Evolutionary conservation across 352 stramenopile genomes (phyloP), one percentile per base, ranked within the genome.

Genomic region (Globisporangium cylindrosporum): DNA sequence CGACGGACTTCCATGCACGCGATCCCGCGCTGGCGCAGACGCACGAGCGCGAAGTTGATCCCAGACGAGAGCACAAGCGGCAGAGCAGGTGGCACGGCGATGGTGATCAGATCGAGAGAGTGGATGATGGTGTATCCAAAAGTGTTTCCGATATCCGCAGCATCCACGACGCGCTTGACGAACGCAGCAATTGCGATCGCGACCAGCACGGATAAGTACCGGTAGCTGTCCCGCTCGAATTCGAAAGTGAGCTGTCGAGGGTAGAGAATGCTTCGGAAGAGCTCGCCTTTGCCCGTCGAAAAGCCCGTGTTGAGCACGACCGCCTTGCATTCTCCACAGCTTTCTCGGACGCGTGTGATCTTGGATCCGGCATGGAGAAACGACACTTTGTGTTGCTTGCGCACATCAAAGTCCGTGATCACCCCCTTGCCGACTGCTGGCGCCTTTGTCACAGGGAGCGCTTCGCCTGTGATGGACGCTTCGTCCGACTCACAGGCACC

Each of bases 381-480:
- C 34, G 69, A 84, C 60, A 80, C 75, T 25, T 85, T 83, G 24
- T 72, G 58, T 29, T 73, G 80, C 20, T 63, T 81, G 32, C 62
- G 71, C 22, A 70, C 72, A 15, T 68, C 64, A 2, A 51, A 48
- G 4, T 86, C 80, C 1, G 73, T 79, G 7, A 86, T 14, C 2
- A 51, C 38, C 0, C 68, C 67, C 8, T 48, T 22, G 10, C 68
- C 69, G 5, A 59, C 54, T 1, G 67, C 73, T 1, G 73, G 58
- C 38, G 88, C 77, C 61, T 93, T 91, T 15, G 75, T 86, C 43
- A 92, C 83, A 14, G 83, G 85, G 18, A 93, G 85, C 14, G 84
- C 83, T 61, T 93, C 85, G 0, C 83, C 85, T n/a, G 85, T 93
- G 24, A 93, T 74, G 25, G 81, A 89, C 1, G 83, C 76, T 72